A percentile compares a stretch with the other conserved stretches of the same genome.
Evolutionary conservation across 2,329 filamentous ascomycete species (phyloP).

Genomic region (Alternaria hordeiaustralica): DNA sequence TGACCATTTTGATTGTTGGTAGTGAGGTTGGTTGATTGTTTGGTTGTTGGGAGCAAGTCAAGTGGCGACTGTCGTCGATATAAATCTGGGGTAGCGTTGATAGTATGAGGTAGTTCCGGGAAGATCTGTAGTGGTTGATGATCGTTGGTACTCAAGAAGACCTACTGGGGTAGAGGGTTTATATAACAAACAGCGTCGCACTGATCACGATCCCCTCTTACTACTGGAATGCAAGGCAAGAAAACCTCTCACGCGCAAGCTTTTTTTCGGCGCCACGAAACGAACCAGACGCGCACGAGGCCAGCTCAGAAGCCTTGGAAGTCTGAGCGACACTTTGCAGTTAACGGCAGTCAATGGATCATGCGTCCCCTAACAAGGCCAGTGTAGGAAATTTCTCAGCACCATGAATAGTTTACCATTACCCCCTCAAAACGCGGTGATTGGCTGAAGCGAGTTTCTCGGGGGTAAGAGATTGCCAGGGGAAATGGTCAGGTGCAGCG

Average conservation of each 20-base stretch:
- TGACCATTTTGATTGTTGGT: constrained; percentile 41
- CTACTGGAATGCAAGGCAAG: constrained; percentile 13
- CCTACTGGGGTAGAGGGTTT: constrained; percentile 18
- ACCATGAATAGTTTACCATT: constrained; percentile 18
- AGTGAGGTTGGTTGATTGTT: constrained; percentile 9
- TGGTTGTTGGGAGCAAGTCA: constrained; percentile 15
- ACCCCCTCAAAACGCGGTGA: constrained; percentile 17
- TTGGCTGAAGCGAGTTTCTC: constrained; percentile 29
- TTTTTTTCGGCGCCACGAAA: constrained; percentile 30
- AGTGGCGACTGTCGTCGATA: constrained; percentile 15
- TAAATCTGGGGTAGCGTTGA: constrained; percentile 19
- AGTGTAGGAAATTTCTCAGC: constrained; percentile 16
- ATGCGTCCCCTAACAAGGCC: constrained; percentile 30
- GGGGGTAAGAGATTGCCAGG: constrained; percentile 32
- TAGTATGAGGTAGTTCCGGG: constrained; percentile 1
- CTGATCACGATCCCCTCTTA: constrained; percentile 8
- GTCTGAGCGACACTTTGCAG: constrained; percentile 48
- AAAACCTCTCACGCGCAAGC: constrained; percentile 4
- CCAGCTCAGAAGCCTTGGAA: constrained; percentile 22
- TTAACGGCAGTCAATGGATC: constrained; percentile 50
- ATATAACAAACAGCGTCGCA: constrained; percentile 23
- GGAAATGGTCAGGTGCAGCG: constrained; percentile 20
- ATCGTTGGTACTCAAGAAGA: constrained; percentile 6
- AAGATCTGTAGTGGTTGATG: constrained; percentile 23
- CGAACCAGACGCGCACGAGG: constrained; percentile 38